Base-by-base conservation (phyloP, 192 early-diverging fungal genomes). In the Coemansia sp. region DNA sequence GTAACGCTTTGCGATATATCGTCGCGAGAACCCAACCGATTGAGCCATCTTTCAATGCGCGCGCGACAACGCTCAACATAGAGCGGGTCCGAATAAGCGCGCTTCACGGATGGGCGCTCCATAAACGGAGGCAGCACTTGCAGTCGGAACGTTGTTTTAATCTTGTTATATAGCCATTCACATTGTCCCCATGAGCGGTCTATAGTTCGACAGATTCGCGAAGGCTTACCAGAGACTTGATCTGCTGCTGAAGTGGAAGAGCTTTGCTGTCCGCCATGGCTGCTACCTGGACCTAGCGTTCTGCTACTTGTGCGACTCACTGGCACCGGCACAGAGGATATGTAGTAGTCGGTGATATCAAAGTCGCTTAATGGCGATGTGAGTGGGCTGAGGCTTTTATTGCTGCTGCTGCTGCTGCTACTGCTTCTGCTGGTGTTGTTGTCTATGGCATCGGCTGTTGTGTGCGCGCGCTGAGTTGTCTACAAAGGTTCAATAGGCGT, bases 161-260 rank as follows among this genome's bases (percentile, higher is more conserved):
- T 70, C 48, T 66, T 73, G 20, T 76, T 63, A 16, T 82, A 71
- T 61, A 82, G 58, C 79, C 79, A 82, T 53, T 82, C 74, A 68
- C 79, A 76, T 66, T 82, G 79, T 40, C 62, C 79, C 79, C 79
- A 82, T 2, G 79, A 73, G 20, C 79, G 79, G 37, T 76, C 74
- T 22, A 82, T 63, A 14, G 71, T 76, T 50, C 74, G 63, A n/a
- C 68, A 75, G 39, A 70, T 41, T 6, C 61, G 71, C 39, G 65
- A 20, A 11, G 19, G 41, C 17, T 14, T 32, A n/a, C 49, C n/a
- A 17, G 41, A 6, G 22, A 10, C 7, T 8, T 19, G 17, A 42
- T 41, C 40, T 8, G 64, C 14, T 32, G 57, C 39, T 41, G 57
- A 41, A 39, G 16, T 38, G 16, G 57, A 14, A 9, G 57, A 12